Conservation (phyloP, 495 filamentous ascomycete species). For the Trichoderma reesei region DNA sequence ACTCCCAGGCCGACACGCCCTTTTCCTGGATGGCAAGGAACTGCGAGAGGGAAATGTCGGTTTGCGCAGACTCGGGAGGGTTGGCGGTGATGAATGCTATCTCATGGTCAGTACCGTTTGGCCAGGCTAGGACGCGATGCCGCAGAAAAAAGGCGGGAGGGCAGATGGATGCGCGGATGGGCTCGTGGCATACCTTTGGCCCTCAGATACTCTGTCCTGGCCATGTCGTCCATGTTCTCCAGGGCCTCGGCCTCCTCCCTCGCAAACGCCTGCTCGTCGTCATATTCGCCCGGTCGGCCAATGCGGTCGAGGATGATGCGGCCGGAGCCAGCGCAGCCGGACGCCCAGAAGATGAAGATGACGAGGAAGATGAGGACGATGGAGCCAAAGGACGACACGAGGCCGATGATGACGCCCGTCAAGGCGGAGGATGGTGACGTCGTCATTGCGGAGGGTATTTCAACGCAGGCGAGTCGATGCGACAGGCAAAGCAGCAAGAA, state of each 20-base stretch:
- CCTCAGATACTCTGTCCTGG: slow-evolving; percentile 79
- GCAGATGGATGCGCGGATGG: neutral
- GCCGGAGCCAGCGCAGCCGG: slow-evolving; percentile 78
- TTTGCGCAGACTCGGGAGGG: slow-evolving; percentile 88
- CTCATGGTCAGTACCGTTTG: neutral
- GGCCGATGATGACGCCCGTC: slow-evolving; percentile 85
- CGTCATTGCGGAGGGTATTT: slow-evolving; percentile 9
- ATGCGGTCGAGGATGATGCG: slow-evolving; percentile 91
- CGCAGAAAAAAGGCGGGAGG: too few species aligned
- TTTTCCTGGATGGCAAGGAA: slow-evolving; percentile 98
- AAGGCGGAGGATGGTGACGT: slow-evolving; percentile 27
- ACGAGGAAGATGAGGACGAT: slow-evolving; percentile 73
- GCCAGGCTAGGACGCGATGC: too few species aligned
- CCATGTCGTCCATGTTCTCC: slow-evolving; percentile 90
- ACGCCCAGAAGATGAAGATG: slow-evolving; percentile 83
- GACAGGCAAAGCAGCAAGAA: neutral
- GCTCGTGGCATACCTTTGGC: slow-evolving; percentile 76
- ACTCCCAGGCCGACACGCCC: slow-evolving; percentile 97
- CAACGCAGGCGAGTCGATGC: neutral
- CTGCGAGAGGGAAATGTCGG: slow-evolving; percentile 94
- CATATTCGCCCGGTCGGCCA: slow-evolving; percentile 88
- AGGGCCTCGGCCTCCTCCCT: slow-evolving; percentile 91
- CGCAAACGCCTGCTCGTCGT: slow-evolving; percentile 88
- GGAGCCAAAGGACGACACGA: slow-evolving; percentile 93
- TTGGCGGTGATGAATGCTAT: slow-evolving; percentile 89